Percentiles rank a stretch among this genome's conserved stretches.
phyloP scores from a whole-genome alignment of 345 rosid species.

The Euclidium syriacum region DNA sequence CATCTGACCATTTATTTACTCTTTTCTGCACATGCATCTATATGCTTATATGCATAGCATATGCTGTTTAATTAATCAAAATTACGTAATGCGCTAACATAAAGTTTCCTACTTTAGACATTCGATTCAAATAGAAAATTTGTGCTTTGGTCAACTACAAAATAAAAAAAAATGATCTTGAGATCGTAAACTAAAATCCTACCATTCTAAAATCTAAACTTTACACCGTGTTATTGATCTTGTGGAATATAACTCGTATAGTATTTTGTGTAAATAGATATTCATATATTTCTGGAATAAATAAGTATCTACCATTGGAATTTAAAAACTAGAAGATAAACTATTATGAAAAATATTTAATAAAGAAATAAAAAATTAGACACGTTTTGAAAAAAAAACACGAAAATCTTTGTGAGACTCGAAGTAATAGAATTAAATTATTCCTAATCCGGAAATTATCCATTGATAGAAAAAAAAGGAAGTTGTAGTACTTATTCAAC shows the following conservation, averaged over 20 bases:
- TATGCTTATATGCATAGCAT: neutral
- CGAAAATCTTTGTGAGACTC: neutral
- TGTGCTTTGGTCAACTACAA: neutral
- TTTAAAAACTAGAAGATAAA: neutral
- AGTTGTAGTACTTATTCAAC: neutral
- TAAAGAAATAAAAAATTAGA: neutral
- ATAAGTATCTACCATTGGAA: neutral
- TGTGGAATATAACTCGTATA: neutral
- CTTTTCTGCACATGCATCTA: conserved; percentile 12
- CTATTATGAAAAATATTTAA: neutral
- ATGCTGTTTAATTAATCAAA: neutral
- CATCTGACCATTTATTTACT: neutral
- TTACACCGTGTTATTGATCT: neutral
- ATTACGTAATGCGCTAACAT: neutral
- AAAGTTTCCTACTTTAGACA: neutral
- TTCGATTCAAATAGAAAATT: neutral
- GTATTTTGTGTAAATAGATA: neutral
- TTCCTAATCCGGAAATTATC: neutral
- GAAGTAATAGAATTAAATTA: neutral
- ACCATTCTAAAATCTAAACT: too few relatives aligned
- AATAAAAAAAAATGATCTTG: too few relatives aligned
- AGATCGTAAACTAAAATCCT: too few relatives aligned
- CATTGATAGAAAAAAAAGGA: neutral
- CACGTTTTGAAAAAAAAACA: too few relatives aligned
- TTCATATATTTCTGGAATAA: neutral